A percentile compares a stretch with the other conserved stretches of the same genome.
Evolutionary conservation across 176 grass and related monocot species (phyloP).

Genomic region (Avena sativa): DNA sequence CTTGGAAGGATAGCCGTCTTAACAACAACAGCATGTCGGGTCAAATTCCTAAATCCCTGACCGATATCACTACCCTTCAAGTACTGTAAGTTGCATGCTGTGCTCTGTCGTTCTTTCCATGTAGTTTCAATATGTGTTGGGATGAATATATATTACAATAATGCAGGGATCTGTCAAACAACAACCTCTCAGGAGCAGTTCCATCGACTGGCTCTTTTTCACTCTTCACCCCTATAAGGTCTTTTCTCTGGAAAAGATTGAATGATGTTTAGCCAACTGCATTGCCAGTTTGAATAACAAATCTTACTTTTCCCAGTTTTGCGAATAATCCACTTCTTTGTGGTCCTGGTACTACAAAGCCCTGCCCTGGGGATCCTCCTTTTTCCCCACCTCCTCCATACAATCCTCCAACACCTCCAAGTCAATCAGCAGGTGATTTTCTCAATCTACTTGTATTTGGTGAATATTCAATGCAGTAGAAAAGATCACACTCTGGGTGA

Average conservation of each 20-base stretch:
- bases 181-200: constrained; percentile 68
- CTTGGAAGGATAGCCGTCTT: constrained; percentile 73
- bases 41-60: constrained; percentile 65
- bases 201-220: constrained; percentile 77
- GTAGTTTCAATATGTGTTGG: constrained; percentile 33
- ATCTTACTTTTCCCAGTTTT: constrained; percentile 65
- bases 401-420: constrained; percentile 53
- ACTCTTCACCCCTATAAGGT: constrained; percentile 87
- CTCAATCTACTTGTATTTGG: constrained; percentile 31
- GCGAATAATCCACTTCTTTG: constrained; percentile 63
- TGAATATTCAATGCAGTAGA: constrained; percentile 16
- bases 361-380: constrained; percentile 60
- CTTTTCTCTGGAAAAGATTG: constrained; percentile 28
- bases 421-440: constrained; percentile 47
- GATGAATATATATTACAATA: constrained; percentile 34
- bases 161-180: constrained; percentile 77
- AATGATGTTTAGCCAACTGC: constrained; percentile 15
- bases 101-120: constrained; percentile 14
- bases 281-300: constrained; percentile 23
- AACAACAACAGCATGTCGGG: constrained; percentile 76
- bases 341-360: constrained; percentile 60
- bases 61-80: constrained; percentile 67
- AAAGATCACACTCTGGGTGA: constrained; percentile 9
- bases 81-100: constrained; percentile 71
- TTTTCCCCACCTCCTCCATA: constrained; percentile 63